Conservation (phyloP, 2,329 filamentous ascomycete species). For the Aspergillus niger region DNA sequence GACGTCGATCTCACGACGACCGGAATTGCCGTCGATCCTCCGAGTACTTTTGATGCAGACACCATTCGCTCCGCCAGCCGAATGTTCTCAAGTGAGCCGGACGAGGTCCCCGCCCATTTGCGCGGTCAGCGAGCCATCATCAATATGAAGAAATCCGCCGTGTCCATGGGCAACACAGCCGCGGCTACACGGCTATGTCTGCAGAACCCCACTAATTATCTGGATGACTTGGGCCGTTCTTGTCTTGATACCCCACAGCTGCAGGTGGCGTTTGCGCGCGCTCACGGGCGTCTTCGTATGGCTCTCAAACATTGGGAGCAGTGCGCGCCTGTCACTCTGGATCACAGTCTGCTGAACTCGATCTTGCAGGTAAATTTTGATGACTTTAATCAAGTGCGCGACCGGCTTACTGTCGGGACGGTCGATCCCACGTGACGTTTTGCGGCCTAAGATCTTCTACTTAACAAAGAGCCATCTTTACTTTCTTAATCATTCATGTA, state of each 20-base stretch:
- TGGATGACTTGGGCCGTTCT: slow-evolving; percentile 59
- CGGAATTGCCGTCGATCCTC: slow-evolving; percentile 55
- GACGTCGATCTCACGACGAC: slow-evolving; percentile 48
- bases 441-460: background rate
- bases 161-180: slow-evolving; percentile 31
- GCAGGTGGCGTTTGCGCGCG: slow-evolving; percentile 44
- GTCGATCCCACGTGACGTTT: background rate
- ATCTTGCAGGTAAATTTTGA: slow-evolving; percentile 36
- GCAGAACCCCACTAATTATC: slow-evolving; percentile 61
- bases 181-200: slow-evolving; percentile 51
- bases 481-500: background rate
- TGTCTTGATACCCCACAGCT: slow-evolving; percentile 54
- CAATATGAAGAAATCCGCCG: slow-evolving; percentile 34
- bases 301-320: slow-evolving; percentile 30
- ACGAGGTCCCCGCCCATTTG: slow-evolving; percentile 27
- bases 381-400: slow-evolving; percentile 13
- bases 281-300: slow-evolving; percentile 28
- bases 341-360: slow-evolving; percentile 27
- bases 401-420: background rate
- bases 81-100: slow-evolving; percentile 8
- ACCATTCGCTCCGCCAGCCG: slow-evolving; percentile 19
- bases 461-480: background rate
- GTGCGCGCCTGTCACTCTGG: background rate
- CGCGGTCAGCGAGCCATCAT: slow-evolving; percentile 45
- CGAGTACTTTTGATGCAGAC: slow-evolving; percentile 42